These are phyloP conservation scores for Chaetomium cochliodes DNA, from an alignment of 495 filamentous ascomycete species.

Conservation along the genomic window DNA sequence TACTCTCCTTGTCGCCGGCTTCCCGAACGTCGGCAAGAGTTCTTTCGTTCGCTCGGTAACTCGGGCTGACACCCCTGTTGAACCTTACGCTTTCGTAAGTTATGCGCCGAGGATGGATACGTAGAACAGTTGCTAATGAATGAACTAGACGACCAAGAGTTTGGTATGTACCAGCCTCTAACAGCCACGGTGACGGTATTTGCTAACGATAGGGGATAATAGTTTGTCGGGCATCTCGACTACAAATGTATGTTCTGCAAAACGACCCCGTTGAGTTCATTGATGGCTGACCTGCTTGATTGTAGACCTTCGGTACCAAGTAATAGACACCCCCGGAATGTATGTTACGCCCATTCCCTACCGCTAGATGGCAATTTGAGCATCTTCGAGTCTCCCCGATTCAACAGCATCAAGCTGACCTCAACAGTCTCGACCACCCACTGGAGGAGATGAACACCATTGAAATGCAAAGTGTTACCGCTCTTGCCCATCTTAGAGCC, in stretches of 20 bases:
- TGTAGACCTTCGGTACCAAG: slow-evolving; percentile 50
- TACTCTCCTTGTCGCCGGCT: slow-evolving; percentile 92
- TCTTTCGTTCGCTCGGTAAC: slow-evolving; percentile 90
- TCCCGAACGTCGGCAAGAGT: slow-evolving; percentile 97
- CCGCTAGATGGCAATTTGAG: too few relatives aligned
- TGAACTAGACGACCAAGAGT: slow-evolving; percentile 74
- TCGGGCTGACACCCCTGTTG: slow-evolving; percentile 93
- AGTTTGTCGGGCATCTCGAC: slow-evolving; percentile 98
- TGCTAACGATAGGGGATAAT: slow-evolving; percentile 72
- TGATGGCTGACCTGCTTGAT: neutral
- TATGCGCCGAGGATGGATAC: too few relatives aligned
- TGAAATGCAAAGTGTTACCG: slow-evolving; percentile 96
- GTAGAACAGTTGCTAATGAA: slow-evolving; percentile 3
- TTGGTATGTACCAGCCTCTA: slow-evolving; percentile 42
- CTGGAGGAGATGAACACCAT: slow-evolving; percentile 99
- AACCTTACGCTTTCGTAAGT: slow-evolving; percentile 85
- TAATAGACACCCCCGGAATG: slow-evolving; percentile 83
- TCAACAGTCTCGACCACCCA: slow-evolving; percentile 75
- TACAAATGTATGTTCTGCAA: slow-evolving; percentile 63
- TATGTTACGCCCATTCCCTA: slow-evolving; percentile 14
- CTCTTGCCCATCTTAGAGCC: slow-evolving; percentile 91
- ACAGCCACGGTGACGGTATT: neutral
- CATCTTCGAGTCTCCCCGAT: neutral
- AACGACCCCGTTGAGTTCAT: neutral
- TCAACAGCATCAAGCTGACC: slow-evolving; percentile 8